Conservation (phyloP, 2,329 filamentous ascomycete species). For the Pestalotiopsis sp. region DNA sequence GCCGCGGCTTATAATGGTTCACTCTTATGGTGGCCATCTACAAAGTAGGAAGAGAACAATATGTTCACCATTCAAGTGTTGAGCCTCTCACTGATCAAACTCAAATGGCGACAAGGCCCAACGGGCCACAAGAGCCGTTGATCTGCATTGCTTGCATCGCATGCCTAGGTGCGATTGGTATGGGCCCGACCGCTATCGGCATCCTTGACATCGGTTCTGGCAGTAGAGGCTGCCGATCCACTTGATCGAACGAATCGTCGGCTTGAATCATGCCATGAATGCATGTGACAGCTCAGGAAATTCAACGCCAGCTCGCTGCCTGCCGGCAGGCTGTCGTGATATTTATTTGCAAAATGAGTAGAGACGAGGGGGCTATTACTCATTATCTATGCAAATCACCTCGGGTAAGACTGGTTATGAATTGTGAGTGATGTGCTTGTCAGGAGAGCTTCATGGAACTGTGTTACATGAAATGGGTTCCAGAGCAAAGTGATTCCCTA, state of each 20-base stretch:
- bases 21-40: neutral
- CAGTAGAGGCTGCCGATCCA: neutral
- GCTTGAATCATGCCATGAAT: neutral
- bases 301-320: neutral
- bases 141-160: neutral
- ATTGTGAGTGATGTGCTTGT: too few relatives aligned
- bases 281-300: neutral
- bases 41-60: neutral
- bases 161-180: neutral
- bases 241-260: neutral
- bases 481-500: too few relatives aligned
- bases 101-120: neutral
- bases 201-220: neutral
- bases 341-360: too few relatives aligned
- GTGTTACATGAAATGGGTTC: too few relatives aligned
- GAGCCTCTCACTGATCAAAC: too few relatives aligned
- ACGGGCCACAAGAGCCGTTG: neutral
- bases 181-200: neutral
- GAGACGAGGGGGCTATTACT: too few relatives aligned
- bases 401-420: too few relatives aligned
- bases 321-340: too few relatives aligned
- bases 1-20: neutral
- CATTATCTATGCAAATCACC: too few relatives aligned
- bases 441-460: too few relatives aligned
- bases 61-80: neutral